A percentile compares a stretch with the other conserved stretches of the same genome.
These are phyloP conservation scores for Chaetomiaceae sp. DNA, from an alignment of 2,329 filamentous ascomycete species.

Conservation along the genomic window DNA sequence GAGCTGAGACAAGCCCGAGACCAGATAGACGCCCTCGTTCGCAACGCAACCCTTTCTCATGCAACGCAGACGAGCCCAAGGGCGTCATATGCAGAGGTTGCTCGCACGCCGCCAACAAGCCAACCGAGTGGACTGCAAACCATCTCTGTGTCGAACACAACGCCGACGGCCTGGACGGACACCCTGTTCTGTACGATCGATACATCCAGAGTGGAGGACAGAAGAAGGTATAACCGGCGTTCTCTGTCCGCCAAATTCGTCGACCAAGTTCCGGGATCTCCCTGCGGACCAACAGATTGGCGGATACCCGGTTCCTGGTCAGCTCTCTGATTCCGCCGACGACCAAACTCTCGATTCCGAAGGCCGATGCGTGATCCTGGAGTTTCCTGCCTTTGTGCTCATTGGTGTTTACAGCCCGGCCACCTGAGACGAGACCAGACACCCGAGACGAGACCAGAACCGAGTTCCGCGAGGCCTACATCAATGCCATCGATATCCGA, in stretches of 20 bases:
- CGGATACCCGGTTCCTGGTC: slow-evolving; percentile 71
- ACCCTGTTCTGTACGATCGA: too few relatives aligned
- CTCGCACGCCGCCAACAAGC: too few relatives aligned
- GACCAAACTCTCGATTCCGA: slow-evolving; percentile 77
- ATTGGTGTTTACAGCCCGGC: slow-evolving; percentile 91
- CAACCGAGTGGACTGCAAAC: too few relatives aligned
- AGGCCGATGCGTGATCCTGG: slow-evolving; percentile 83
- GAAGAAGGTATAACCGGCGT: slow-evolving; percentile 92
- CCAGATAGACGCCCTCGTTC: too few relatives aligned
- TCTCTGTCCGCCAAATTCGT: slow-evolving; percentile 67
- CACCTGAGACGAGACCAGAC: too few relatives aligned
- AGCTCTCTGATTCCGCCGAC: slow-evolving; percentile 63
- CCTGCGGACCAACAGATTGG: slow-evolving; percentile 74
- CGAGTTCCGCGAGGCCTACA: slow-evolving; percentile 75
- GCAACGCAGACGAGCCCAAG: too few relatives aligned
- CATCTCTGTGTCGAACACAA: too few relatives aligned
- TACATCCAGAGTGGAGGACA: too few relatives aligned
- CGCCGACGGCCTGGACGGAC: too few relatives aligned
- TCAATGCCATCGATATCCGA: slow-evolving; percentile 74
- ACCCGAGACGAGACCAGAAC: slow-evolving; percentile 77
- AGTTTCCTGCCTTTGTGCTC: slow-evolving; percentile 92
- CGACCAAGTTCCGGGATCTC: slow-evolving; percentile 68
- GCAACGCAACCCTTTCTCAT: too few relatives aligned
- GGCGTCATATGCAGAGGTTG: too few relatives aligned
- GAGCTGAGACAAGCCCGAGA: too few relatives aligned